Base-by-base conservation (phyloP, 2,329 filamentous ascomycete species). In the Fusarium paranaense region DNA sequence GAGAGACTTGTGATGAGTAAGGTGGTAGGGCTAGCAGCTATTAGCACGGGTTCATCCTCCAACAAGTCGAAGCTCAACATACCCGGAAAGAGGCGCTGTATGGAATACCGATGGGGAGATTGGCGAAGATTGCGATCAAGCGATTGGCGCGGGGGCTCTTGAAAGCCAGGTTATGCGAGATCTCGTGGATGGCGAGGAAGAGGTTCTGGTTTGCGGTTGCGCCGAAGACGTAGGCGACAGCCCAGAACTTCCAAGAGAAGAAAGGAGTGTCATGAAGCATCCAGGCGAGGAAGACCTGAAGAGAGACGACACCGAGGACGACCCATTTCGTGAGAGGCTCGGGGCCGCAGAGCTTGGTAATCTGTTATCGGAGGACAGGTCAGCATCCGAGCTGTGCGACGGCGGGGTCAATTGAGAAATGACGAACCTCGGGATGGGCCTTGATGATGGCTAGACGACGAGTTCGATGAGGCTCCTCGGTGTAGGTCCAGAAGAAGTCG, bases 1-100 rank as follows among this genome's bases (percentile, higher is more conserved):
- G 62, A 99, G 93, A 40, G 95, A 98, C 87, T 99, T 99, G 90
- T 99, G 97, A 85, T 99, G 97, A 2, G 97, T 99, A 45, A 99
- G 91, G 82, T 99, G 97, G 87, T 99, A 99, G 6, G 97, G 97
- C 90, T 95, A 75, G 14, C 38, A 6, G 16, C 10, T 27, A 18
- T 22, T 58, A 70, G 80, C 71, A 81, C 81, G 67, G 37, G 4
- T 45, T 38, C n/a, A 33, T 14, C 30, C 8, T 18, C 20, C 16
- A 11, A 2, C 16, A 30, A 56, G 27, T 16, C 13, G 22, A 14
- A 30, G 40, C 18, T n/a, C 37, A 35, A 85, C 90, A 61, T 86
- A 95, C 93, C 80, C 97, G 89, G 87, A 99, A 99, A 0, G 95
- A 96, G 75, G 97, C 97, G 82, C 95, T 98, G 82, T 99, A 99